Percentiles rank a stretch among this genome's conserved stretches.
Evolutionary conservation across 306 rosid species (phyloP).

Genomic region (Dalbergia cultrata): DNA sequence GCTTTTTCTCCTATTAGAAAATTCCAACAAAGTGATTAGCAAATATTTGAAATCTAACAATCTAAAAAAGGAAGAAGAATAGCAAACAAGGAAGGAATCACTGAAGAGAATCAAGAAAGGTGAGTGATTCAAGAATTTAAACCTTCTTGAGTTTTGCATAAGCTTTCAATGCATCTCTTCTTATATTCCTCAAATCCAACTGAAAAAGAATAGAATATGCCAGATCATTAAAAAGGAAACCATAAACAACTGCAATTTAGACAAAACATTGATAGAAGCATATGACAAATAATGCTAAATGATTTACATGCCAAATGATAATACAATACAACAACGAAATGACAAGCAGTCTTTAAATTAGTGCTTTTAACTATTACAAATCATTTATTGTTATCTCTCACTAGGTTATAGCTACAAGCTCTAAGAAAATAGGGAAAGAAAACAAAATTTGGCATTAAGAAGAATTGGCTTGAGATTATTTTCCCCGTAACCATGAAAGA

Average conservation of each 20-base stretch:
- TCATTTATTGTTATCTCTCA: neutral
- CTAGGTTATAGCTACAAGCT: slow-evolving; percentile 22
- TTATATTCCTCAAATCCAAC: slow-evolving; percentile 98
- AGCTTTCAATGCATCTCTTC: too few species aligned
- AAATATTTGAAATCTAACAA: too few species aligned
- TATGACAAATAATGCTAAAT: slow-evolving; percentile 20
- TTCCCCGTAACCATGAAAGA: slow-evolving; percentile 3
- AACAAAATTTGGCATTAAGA: slow-evolving; percentile 15
- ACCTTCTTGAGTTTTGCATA: too few species aligned
- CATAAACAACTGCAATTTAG: slow-evolving; percentile 18
- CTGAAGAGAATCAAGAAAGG: too few species aligned
- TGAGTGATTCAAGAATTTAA: too few species aligned
- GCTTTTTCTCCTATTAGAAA: too few species aligned
- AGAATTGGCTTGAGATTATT: slow-evolving; percentile 16
- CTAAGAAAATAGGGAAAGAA: slow-evolving; percentile 6
- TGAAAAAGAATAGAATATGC: slow-evolving; percentile 34
- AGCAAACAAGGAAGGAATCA: too few species aligned
- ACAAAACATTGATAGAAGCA: slow-evolving; percentile 27
- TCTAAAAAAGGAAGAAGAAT: too few species aligned
- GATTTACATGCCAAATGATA: slow-evolving; percentile 20
- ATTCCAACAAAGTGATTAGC: too few species aligned
- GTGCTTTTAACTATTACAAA: slow-evolving; percentile 3
- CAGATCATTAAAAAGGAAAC: slow-evolving; percentile 43
- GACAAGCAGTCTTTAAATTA: neutral
- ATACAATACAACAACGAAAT: slow-evolving; percentile 5